These are phyloP conservation scores for Coniochaeta ligniaria DNA, from an alignment of 2,329 filamentous ascomycete genomes.

Conservation along the genomic window DNA sequence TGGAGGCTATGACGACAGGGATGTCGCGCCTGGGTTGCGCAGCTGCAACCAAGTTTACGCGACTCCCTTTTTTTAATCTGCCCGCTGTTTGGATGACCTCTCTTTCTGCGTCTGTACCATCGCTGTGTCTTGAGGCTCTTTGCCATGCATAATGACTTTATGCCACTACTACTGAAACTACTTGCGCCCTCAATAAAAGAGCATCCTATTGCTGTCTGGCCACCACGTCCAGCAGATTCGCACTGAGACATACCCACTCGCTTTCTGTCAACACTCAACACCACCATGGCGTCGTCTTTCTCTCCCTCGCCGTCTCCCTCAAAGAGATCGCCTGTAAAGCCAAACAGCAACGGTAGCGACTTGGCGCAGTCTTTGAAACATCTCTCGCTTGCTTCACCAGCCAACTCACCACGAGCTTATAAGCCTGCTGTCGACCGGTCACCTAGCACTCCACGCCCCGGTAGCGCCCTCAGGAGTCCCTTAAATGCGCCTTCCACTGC, in stretches of 20 bases:
- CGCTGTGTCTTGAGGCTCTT: background rate
- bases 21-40: background rate
- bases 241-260: background rate
- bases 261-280: background rate
- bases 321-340: background rate
- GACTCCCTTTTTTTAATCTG: background rate
- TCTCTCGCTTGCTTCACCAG: slow-evolving; percentile 28
- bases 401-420: slow-evolving; percentile 18
- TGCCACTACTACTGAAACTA: background rate
- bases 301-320: background rate
- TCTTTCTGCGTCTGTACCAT: background rate
- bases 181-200: background rate
- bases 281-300: background rate
- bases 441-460: slow-evolving; percentile 27
- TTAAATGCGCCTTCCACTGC: slow-evolving; percentile 22
- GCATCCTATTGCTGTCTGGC: background rate
- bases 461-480: slow-evolving; percentile 34
- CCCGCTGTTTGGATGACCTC: background rate
- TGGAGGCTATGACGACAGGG: background rate
- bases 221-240: background rate
- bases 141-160: background rate
- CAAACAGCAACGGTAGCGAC: slow-evolving; percentile 15
- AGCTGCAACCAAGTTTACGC: background rate
- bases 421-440: slow-evolving; percentile 29
- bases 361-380: slow-evolving; percentile 35